phyloP scores from a whole-genome alignment of 768 basidiomycete genomes.

The Tulasnella sp. region DNA sequence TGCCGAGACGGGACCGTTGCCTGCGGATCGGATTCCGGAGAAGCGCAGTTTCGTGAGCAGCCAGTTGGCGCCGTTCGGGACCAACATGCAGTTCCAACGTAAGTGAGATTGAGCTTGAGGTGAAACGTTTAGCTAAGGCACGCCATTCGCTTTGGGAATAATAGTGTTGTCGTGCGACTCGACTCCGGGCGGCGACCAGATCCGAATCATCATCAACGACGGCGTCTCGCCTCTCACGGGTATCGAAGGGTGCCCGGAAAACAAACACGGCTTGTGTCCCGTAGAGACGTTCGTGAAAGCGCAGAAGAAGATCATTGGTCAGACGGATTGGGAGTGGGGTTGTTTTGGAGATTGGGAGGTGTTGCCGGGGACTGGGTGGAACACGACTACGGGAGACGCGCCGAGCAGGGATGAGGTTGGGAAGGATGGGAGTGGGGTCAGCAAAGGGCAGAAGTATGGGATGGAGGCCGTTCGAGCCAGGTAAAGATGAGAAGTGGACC shows the following conservation, averaged over 20 bases:
- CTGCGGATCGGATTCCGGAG: constrained; percentile 54
- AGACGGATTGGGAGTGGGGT: constrained; percentile 27
- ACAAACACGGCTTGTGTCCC: constrained; percentile 27
- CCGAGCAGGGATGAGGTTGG: constrained; percentile 24
- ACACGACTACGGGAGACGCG: constrained; percentile 58
- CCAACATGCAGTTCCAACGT: constrained; percentile 64
- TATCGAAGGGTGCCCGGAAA: constrained; percentile 25
- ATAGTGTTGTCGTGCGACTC: constrained; percentile 20
- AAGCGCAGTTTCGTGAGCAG: constrained; percentile 26
- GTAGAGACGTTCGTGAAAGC: constrained; percentile 25
- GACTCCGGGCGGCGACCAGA: constrained; percentile 23
- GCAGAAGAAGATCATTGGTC: constrained; percentile 22
- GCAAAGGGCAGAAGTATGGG: neutral
- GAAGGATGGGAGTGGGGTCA: neutral
- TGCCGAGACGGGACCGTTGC: constrained; percentile 60
- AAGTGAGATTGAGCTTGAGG: constrained; percentile 20
- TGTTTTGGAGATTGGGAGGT: constrained; percentile 58
- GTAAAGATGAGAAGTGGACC: too few relatives aligned
- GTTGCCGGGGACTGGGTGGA: constrained; percentile 54
- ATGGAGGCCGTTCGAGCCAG: neutral
- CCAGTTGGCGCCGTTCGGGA: constrained; percentile 31
- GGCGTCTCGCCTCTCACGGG: constrained; percentile 26
- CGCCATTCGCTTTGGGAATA: too few relatives aligned
- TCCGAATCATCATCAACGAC: constrained; percentile 28
- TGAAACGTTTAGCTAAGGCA: neutral